A percentile compares a stretch with the other conserved stretches of the same genome.
phyloP scores from a whole-genome alignment of 208 protist genomes.

The Angomonas ambiguus region DNA sequence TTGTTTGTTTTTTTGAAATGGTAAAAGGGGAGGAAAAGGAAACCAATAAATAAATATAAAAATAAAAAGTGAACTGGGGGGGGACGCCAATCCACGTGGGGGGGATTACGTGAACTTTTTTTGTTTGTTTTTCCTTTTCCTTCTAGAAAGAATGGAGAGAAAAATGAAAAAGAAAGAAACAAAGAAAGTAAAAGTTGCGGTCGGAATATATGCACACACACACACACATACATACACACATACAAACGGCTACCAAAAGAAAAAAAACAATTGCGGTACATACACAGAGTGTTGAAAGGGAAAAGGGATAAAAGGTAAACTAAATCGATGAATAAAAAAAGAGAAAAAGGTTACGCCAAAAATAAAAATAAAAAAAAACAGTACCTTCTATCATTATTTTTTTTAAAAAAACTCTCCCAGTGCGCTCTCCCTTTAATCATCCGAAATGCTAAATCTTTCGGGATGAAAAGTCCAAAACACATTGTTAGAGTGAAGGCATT shows the following conservation, averaged over 20 bases:
- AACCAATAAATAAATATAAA: too few relatives aligned
- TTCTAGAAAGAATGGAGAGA: neutral
- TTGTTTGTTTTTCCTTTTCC: neutral
- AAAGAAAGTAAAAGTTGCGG: neutral
- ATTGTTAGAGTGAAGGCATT: too few relatives aligned
- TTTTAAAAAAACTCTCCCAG: neutral
- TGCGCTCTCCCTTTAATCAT: too few relatives aligned
- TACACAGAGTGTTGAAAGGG: too few relatives aligned
- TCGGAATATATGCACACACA: too few relatives aligned
- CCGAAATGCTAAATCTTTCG: too few relatives aligned
- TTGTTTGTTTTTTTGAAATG: neutral
- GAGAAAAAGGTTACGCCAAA: neutral
- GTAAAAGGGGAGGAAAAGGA: too few relatives aligned
- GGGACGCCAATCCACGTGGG: too few relatives aligned
- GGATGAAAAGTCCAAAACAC: too few relatives aligned
- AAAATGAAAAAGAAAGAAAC: slow-evolving; percentile 9
- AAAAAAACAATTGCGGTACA: neutral
- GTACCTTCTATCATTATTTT: neutral
- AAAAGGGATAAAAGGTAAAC: too few relatives aligned
- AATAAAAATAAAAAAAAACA: slow-evolving; percentile 23
- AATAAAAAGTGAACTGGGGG: too few relatives aligned
- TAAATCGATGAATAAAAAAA: slow-evolving; percentile 10
- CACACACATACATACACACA: neutral
- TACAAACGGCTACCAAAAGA: neutral
- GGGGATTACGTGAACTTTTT: too few relatives aligned